Evolutionary conservation across 2,329 filamentous ascomycete genomes (phyloP), one percentile per base, ranked within the genome.

Genomic region (Arthrinium phaeospermum): DNA sequence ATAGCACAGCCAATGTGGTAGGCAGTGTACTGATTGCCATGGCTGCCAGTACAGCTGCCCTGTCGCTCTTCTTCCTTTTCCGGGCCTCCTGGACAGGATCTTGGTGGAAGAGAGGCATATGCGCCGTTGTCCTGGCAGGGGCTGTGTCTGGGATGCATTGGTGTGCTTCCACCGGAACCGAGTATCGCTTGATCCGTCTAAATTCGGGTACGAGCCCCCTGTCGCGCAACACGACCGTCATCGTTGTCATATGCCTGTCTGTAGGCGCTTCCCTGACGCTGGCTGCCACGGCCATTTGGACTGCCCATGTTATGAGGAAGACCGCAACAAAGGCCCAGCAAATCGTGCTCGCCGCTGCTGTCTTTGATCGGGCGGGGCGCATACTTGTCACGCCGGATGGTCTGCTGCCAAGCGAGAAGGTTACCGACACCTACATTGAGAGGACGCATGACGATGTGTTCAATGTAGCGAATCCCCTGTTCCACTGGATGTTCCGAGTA

Each of bases 71-170:
- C 84, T 97, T 96, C 82, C 88, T 92, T 72, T 91, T 93, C 81
- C 89, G 92, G 75, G 90, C 92, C 22, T 88, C 89, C 22, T 97
- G 94, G 94, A 93, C 92, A 68, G 92, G 91, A 77, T 90, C 89
- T 22, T 94, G 92, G 89, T 95, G 92, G 92, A 94, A 94, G 79
- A 87, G 94, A 72, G 82, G 87, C 13, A 77, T 91, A 2, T 93
- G 91, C 73, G 92, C 92, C 13, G 82, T 90, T 67, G 81, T 95
- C 24, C 86, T 97, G 53, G 92, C 93, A 12, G 86, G 89, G 22
- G 93, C 92, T 53, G 93, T 96, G 2, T 95, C 92, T 13, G 93
- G 93, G 0, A 96, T 97, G 94, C 94, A 97, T 82, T 97, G 94
- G 92, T 92, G 92, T 71, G 94, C 92, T 45, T 88, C 92, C 4